phyloP scores from a whole-genome alignment of 2,329 filamentous ascomycete species.

The Chaetomiaceae sp. region DNA sequence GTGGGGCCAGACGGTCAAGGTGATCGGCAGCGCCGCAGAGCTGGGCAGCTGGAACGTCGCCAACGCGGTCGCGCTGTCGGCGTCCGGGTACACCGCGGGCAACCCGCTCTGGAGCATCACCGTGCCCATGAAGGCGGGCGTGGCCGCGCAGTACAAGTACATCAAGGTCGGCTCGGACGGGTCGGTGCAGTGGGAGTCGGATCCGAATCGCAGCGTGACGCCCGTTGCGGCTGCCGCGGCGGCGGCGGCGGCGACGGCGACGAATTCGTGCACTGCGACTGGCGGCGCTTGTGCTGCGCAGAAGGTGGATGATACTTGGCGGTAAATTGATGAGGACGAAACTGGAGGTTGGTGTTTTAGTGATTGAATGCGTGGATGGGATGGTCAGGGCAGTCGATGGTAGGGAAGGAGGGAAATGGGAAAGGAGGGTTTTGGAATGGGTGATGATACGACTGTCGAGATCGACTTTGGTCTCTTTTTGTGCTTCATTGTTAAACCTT shows the following conservation, averaged over 20 bases:
- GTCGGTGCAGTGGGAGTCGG: slow-evolving; percentile 59
- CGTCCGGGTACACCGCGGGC: slow-evolving; percentile 52
- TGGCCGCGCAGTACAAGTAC: slow-evolving; percentile 63
- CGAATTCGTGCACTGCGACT: too few species aligned
- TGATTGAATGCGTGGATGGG: not conserved
- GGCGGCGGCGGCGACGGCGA: slow-evolving; percentile 23
- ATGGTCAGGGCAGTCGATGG: not conserved
- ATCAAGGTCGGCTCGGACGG: slow-evolving; percentile 55
- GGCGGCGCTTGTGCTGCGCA: slow-evolving; percentile 21
- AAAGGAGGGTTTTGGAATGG: too few species aligned
- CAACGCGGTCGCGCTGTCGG: slow-evolving; percentile 53
- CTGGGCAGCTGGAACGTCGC: slow-evolving; percentile 60
- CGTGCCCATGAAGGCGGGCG: slow-evolving; percentile 52
- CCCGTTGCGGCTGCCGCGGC: slow-evolving; percentile 30
- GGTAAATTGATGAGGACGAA: too few species aligned
- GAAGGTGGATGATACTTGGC: slow-evolving; percentile 19
- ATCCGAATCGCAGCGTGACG: slow-evolving; percentile 46
- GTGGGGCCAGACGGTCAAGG: slow-evolving; percentile 61
- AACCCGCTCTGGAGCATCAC: slow-evolving; percentile 60
- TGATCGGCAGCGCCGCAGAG: slow-evolving; percentile 54
- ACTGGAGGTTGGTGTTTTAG: not conserved
- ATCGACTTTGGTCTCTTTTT: too few species aligned
- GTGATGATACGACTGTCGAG: too few species aligned
- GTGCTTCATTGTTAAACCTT: too few species aligned
- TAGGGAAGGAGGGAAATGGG: not conserved